Conservation (phyloP, 139 green algal species). For the Trebouxia sp. region DNA sequence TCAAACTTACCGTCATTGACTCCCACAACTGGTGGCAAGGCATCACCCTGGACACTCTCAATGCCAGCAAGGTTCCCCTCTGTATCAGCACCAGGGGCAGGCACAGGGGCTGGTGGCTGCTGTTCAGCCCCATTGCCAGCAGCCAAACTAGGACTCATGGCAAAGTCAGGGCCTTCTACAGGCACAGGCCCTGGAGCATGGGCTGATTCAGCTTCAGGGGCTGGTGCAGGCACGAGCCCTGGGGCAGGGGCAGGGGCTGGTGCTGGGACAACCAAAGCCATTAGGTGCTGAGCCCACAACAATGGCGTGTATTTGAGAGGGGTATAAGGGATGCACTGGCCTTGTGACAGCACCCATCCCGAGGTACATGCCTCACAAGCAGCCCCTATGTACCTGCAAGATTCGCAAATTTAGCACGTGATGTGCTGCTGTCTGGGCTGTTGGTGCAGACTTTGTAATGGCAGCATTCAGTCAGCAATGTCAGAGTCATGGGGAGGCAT, state of each 20-base stretch:
- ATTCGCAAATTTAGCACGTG: background rate
- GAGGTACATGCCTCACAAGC: constrained; percentile 35
- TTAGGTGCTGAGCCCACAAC: background rate
- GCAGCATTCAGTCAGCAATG: no score
- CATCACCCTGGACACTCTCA: constrained; percentile 4
- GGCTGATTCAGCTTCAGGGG: background rate
- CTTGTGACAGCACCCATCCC: constrained; percentile 23
- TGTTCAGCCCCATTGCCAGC: background rate
- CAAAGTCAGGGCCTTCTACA: background rate
- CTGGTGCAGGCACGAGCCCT: background rate
- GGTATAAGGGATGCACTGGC: constrained; percentile 28
- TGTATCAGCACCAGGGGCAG: background rate
- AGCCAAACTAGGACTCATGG: background rate
- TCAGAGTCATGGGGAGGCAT: no score
- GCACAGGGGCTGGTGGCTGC: background rate
- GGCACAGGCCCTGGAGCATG: background rate
- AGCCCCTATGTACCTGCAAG: constrained; percentile 32
- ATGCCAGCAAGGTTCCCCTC: background rate
- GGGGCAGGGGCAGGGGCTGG: constrained; percentile 12
- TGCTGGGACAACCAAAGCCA: background rate
- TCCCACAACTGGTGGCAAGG: background rate
- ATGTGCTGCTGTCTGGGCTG: no score
- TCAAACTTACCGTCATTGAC: background rate
- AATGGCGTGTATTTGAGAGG: background rate
- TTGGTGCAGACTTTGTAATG: no score